Evolutionary conservation across 1,284 basidiomycete genomes (phyloP).

Genomic region (Coniferiporia sulphurascens): DNA sequence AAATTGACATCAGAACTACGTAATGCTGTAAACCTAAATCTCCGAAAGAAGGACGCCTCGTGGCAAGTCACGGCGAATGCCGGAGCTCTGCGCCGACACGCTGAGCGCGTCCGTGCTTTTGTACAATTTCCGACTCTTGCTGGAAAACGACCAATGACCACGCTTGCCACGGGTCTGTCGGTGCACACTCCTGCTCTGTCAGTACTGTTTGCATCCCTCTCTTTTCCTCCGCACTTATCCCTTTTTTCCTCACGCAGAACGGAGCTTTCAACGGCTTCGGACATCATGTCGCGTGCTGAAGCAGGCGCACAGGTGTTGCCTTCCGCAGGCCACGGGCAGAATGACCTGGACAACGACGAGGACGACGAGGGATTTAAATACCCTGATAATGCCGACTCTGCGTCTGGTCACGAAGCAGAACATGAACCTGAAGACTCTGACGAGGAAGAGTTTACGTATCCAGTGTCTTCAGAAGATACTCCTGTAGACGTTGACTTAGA

Average conservation of each 20-base stretch:
- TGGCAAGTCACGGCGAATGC: background rate
- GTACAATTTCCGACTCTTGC: background rate
- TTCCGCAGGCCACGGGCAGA: background rate
- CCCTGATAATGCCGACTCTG: slow-evolving; percentile 10
- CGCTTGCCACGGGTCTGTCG: background rate
- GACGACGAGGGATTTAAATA: slow-evolving; percentile 15
- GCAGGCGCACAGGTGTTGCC: background rate
- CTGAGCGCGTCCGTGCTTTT: too few relatives aligned
- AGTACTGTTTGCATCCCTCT: background rate
- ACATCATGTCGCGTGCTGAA: background rate
- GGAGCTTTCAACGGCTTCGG: background rate
- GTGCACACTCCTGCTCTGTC: background rate
- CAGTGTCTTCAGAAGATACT: slow-evolving; percentile 2
- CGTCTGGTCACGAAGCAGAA: background rate
- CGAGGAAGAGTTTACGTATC: slow-evolving; percentile 27
- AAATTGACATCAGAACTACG: too few relatives aligned
- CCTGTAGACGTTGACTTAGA: background rate
- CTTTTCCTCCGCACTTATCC: background rate
- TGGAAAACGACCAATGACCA: background rate
- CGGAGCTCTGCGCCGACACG: background rate
- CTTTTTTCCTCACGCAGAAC: background rate
- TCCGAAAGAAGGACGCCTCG: background rate
- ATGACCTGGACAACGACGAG: slow-evolving; percentile 4
- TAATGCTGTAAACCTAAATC: background rate
- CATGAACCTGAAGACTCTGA: slow-evolving; percentile 20